Conservation (phyloP, 805 yeast genomes). For the Komagataella populi region DNA sequence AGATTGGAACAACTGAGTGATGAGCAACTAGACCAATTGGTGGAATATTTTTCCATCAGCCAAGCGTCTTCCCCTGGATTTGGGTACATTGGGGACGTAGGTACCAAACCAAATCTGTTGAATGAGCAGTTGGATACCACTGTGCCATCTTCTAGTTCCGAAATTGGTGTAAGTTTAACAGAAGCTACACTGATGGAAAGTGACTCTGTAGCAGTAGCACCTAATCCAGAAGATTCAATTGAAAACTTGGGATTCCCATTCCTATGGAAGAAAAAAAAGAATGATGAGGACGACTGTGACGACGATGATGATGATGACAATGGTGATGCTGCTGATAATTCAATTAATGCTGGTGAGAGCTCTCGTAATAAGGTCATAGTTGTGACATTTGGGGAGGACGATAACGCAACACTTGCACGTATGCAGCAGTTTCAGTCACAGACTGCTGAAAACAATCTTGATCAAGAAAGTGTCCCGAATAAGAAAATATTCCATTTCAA, state of each 20-base stretch:
- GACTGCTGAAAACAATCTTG: background rate
- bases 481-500: background rate
- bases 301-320: conserved; percentile 1
- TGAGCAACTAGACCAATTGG: background rate
- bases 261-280: background rate
- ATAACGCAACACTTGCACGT: background rate
- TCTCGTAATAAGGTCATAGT: background rate
- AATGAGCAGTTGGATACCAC: background rate
- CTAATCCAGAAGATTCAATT: background rate
- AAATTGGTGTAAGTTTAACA: background rate
- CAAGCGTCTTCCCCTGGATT: background rate
- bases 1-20: background rate
- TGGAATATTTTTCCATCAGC: background rate
- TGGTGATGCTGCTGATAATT: too few species aligned
- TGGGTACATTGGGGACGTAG: background rate
- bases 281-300: background rate
- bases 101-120: background rate
- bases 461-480: background rate
- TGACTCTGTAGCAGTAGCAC: background rate
- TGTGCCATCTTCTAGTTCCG: background rate
- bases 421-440: background rate
- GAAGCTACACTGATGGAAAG: background rate
- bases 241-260: background rate
- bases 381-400: background rate
- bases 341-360: background rate